Percentiles rank a stretch among this genome's conserved stretches.
phyloP scores from a whole-genome alignment of 2,329 filamentous ascomycete species.

The Talaromyces sp. region DNA sequence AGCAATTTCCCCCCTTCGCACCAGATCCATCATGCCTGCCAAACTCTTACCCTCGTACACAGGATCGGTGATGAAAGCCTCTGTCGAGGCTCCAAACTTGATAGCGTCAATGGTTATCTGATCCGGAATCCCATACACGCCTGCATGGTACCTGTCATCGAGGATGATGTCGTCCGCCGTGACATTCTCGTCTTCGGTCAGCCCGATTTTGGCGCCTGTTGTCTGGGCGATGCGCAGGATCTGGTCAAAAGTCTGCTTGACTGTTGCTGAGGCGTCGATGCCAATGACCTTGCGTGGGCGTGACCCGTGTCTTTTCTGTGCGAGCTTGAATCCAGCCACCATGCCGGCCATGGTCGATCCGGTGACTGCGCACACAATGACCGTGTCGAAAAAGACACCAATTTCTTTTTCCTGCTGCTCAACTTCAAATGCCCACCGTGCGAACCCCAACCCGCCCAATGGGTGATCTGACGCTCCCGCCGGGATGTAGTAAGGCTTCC shows the following conservation, averaged over 20 bases:
- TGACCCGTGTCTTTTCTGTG: constrained; percentile 42
- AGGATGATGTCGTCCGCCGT: constrained; percentile 58
- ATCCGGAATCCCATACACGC: constrained; percentile 64
- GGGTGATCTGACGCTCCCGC: constrained; percentile 67
- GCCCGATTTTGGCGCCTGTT: constrained; percentile 59
- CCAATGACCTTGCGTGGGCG: constrained; percentile 56
- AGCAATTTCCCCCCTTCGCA: constrained; percentile 56
- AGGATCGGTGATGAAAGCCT: constrained; percentile 69
- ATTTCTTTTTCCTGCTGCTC: constrained; percentile 56
- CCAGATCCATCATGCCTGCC: constrained; percentile 65
- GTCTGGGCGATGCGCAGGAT: constrained; percentile 61
- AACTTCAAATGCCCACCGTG: constrained; percentile 66
- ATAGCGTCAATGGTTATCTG: constrained; percentile 63
- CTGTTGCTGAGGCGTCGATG: constrained; percentile 59
- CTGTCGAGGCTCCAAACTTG: constrained; percentile 60
- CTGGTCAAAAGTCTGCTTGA: constrained; percentile 58
- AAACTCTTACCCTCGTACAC: constrained; percentile 74
- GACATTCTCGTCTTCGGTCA: constrained; percentile 52
- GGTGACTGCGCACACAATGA: constrained; percentile 66
- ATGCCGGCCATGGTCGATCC: constrained; percentile 67
- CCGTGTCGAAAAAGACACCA: constrained; percentile 61
- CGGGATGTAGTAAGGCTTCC: constrained; percentile 66
- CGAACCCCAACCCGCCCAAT: constrained; percentile 64
- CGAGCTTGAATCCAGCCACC: constrained; percentile 65
- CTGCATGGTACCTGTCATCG: constrained; percentile 61